Conservation (phyloP, 768 basidiomycete genomes). For the Psilocybe tampanensis region DNA sequence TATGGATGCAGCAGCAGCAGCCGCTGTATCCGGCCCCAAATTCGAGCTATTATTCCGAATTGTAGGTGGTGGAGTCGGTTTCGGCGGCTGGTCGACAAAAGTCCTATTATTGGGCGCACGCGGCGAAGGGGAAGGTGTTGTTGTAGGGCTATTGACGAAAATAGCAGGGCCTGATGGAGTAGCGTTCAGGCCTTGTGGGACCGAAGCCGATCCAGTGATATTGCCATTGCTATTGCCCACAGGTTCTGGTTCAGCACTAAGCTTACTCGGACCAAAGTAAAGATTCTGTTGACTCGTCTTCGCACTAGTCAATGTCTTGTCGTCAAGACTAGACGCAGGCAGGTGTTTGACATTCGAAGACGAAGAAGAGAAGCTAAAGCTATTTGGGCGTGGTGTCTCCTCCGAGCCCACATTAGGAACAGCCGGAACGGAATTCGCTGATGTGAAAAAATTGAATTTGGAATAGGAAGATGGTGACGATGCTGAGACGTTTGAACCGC, state of each 20-base stretch:
- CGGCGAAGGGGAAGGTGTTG: not conserved
- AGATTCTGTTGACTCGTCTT: not conserved
- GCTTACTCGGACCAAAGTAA: not conserved
- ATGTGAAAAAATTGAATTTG: slow-evolving; percentile 1
- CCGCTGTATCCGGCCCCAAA: slow-evolving; percentile 3
- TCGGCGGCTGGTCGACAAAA: slow-evolving; percentile 16
- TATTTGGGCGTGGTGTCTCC: slow-evolving; percentile 8
- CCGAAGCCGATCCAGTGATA: not conserved
- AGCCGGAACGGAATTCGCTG: not conserved
- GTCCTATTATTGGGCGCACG: not conserved
- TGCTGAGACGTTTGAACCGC: slow-evolving; percentile 7
- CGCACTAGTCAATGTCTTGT: not conserved
- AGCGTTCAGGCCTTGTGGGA: not conserved
- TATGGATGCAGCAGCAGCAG: slow-evolving; percentile 4
- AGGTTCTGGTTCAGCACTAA: slow-evolving; percentile 13
- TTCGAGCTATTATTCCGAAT: slow-evolving; percentile 2
- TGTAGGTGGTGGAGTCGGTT: slow-evolving; percentile 17
- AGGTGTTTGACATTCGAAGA: not conserved
- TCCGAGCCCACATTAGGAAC: slow-evolving; percentile 1
- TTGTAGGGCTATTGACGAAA: not conserved
- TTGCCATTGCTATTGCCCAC: not conserved
- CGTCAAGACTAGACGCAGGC: slow-evolving; percentile 1
- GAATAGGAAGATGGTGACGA: not conserved
- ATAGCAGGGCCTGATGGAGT: not conserved
- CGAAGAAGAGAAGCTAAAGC: not conserved